These are phyloP conservation scores for Carallia brachiata DNA, from an alignment of 345 rosid species.

Conservation along the genomic window DNA sequence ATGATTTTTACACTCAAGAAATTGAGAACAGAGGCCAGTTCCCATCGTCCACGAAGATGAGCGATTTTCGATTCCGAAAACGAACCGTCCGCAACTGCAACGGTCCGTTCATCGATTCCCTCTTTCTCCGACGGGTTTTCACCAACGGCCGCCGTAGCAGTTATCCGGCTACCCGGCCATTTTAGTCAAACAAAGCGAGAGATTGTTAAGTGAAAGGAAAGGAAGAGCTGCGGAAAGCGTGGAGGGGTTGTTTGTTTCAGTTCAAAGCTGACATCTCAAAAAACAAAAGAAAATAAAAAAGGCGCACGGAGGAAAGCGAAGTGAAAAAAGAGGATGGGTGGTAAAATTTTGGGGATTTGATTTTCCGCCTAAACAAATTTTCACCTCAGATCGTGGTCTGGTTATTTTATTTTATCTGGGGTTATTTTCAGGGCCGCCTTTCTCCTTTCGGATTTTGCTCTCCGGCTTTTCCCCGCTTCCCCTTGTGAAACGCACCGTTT, in stretches of 20 bases:
- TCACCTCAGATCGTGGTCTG: conserved; percentile 12
- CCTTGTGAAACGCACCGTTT: neutral
- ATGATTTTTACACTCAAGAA: conserved; percentile 51
- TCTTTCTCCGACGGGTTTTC: conserved; percentile 9
- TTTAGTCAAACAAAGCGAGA: neutral
- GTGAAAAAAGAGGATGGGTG: neutral
- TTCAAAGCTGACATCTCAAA: too few species aligned
- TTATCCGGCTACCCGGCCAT: conserved; percentile 43
- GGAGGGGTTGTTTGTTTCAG: neutral
- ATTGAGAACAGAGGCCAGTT: conserved; percentile 86
- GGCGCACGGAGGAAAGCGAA: neutral
- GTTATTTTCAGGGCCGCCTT: conserved; percentile 18
- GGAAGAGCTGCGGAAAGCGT: neutral
- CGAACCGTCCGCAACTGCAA: conserved; percentile 2
- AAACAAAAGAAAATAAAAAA: too few species aligned
- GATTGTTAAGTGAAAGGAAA: neutral
- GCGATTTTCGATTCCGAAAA: conserved; percentile 38
- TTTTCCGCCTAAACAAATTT: conserved; percentile 28
- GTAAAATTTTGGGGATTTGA: conserved; percentile 2
- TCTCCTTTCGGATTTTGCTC: neutral
- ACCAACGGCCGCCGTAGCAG: conserved; percentile 10
- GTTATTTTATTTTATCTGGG: conserved; percentile 12
- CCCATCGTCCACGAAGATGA: conserved; percentile 75
- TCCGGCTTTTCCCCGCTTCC: neutral
- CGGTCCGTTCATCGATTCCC: conserved; percentile 1